Evolutionary conservation across 2,329 filamentous ascomycete genomes (phyloP), one percentile per base, ranked within the genome.

Genomic region (Hypomyces rosellus): DNA sequence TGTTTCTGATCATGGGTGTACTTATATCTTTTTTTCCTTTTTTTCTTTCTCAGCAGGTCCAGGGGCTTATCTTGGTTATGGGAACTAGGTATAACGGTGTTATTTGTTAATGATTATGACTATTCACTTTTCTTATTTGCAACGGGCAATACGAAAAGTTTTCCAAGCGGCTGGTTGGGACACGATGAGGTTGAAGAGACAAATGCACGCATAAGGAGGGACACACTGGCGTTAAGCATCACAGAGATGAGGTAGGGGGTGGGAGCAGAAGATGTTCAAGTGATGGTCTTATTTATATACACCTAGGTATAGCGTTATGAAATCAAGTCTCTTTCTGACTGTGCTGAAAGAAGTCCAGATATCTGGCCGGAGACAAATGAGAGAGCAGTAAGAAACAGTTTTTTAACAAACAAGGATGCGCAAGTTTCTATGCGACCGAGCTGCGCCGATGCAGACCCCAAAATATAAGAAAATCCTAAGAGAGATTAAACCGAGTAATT

Each of bases 351-450:
- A 13, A 7, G 16, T 42, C 16, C 39, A 15, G 16, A 20, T 42
- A 16, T 20, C 15, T 20, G 13, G 13, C 15, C 15, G 20, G 16
- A 16, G 38, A 34, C 14, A 39, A 49, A 30, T 22, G 40, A 43
- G 40, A 43, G 18, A 37, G 14, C 15, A 14, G 2, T 9, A 38
- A 42, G 22, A 34, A 38, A 16, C 6, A 9, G 12, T 46, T 30
- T 30, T 30, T 30, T 11, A 45, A 43, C 34, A 42, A 22, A 46
- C n/a, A 50, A 50, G 38, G 39, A 34, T 50, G 44, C 49, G 37
- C 48, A 43, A 51, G 36, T 30, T 44, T 51, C 33, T 46, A 48
- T 48, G 49, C 45, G 45, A 34, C 44, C 43, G 20, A 51, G 45
- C 34, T 48, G 49, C 44, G 40, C 47, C 39, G 22, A 48, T 48